Conservation (phyloP, 2,329 filamentous ascomycete species). For the Paracoccidioides brasiliensis region DNA sequence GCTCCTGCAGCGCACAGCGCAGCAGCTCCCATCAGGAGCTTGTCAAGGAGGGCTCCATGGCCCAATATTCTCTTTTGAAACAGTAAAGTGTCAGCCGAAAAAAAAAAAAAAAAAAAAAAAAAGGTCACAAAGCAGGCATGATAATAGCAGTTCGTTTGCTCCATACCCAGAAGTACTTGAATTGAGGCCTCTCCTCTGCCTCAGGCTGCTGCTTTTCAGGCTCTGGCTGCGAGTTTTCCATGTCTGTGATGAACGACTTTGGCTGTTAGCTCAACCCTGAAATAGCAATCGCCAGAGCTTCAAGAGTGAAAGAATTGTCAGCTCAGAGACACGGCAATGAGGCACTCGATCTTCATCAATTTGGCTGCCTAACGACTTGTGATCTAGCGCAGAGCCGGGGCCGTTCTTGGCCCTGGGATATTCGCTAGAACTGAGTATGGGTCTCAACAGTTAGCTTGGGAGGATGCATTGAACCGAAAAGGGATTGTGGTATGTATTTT, state of each 20-base stretch:
- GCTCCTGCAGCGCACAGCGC: slow-evolving; percentile 15
- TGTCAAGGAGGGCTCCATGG: slow-evolving; percentile 13
- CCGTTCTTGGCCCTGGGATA: no score
- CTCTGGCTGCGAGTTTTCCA: background rate
- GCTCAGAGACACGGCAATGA: no score
- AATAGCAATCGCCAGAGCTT: no score
- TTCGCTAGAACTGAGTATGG: no score
- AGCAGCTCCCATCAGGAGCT: slow-evolving; percentile 12
- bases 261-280: background rate
- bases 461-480: no score
- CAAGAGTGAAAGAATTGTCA: no score
- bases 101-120: no score
- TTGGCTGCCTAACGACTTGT: no score
- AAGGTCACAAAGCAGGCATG: background rate
- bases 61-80: slow-evolving; percentile 13
- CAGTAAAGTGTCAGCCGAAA: slow-evolving; percentile 1
- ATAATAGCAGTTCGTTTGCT: background rate
- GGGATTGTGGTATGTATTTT: no score
- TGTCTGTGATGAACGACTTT: background rate
- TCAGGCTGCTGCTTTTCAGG: slow-evolving; percentile 2
- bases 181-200: slow-evolving; percentile 11
- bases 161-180: slow-evolving; percentile 16
- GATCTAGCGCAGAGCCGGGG: no score
- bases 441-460: no score
- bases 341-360: no score